Percentiles rank a stretch among this genome's conserved stretches.
These are phyloP conservation scores for Alternaria sp. DNA, from an alignment of 2,329 filamentous ascomycete genomes.

Conservation along the genomic window DNA sequence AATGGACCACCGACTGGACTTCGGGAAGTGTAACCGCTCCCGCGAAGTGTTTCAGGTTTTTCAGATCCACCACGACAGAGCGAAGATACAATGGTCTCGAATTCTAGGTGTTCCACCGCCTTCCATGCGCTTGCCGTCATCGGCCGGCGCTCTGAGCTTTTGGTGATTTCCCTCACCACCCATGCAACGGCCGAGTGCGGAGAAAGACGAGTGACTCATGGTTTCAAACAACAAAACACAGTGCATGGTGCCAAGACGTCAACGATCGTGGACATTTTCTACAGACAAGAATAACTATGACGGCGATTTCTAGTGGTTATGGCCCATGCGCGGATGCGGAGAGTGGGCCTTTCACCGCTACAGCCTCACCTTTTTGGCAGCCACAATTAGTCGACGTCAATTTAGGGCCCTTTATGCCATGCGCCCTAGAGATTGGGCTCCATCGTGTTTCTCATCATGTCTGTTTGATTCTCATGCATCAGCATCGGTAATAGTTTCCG, in stretches of 20 bases:
- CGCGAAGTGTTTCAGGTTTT: conserved; percentile 24
- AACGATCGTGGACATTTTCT: conserved; percentile 18
- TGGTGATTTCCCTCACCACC: conserved; percentile 18
- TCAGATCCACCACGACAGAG: conserved; percentile 24
- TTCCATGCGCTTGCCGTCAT: conserved; percentile 29
- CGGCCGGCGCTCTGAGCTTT: conserved; percentile 21
- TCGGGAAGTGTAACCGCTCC: conserved; percentile 35
- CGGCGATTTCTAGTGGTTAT: conserved; percentile 29
- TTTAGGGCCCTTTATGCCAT: conserved; percentile 20
- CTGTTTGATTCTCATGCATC: conserved; percentile 22
- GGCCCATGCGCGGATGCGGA: conserved; percentile 28
- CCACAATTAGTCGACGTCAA: conserved; percentile 29
- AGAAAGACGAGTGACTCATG: conserved; percentile 29
- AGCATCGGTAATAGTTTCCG: conserved; percentile 31
- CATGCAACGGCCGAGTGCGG: conserved; percentile 2
- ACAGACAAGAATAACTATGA: conserved; percentile 29
- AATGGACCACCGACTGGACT: conserved; percentile 25
- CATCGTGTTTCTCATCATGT: conserved; percentile 27
- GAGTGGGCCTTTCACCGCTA: conserved; percentile 41
- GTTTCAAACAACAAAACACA: conserved; percentile 20
- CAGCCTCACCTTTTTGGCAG: conserved; percentile 43
- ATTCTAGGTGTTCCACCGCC: conserved; percentile 13
- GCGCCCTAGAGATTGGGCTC: conserved; percentile 42
- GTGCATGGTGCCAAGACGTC: conserved; percentile 30
- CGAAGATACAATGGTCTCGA: conserved; percentile 14